These are phyloP conservation scores for Bretziella fagacearum DNA, from an alignment of 2,329 filamentous ascomycete genomes.

Conservation along the genomic window DNA sequence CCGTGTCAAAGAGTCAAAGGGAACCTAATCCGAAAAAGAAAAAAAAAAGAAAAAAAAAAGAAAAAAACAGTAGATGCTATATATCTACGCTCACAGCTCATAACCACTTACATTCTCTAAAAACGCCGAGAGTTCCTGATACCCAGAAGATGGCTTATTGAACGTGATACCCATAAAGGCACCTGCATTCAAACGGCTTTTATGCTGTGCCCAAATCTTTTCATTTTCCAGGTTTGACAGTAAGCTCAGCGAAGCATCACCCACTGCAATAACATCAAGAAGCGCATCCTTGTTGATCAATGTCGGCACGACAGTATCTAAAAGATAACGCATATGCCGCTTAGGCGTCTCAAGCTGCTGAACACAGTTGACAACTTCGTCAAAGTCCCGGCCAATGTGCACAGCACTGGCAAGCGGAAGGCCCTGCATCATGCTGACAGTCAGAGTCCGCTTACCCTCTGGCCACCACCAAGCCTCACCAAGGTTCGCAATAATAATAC, in stretches of 20 bases:
- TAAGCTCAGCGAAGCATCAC: constrained; percentile 41
- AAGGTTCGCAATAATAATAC: constrained; percentile 59
- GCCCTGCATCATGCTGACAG: constrained; percentile 35
- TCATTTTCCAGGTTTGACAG: constrained; percentile 41
- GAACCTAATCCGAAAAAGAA: background rate
- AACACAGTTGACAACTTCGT: constrained; percentile 23
- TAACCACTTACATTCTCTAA: constrained; percentile 29
- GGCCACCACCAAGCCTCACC: constrained; percentile 67
- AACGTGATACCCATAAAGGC: constrained; percentile 33
- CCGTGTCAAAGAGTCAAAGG: background rate
- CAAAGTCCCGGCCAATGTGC: constrained; percentile 35
- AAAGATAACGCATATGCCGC: constrained; percentile 47
- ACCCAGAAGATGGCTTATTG: constrained; percentile 24
- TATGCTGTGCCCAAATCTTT: constrained; percentile 32
- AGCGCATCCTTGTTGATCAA: constrained; percentile 32
- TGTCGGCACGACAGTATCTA: constrained; percentile 42
- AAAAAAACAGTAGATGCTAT: background rate
- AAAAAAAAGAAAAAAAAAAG: background rate
- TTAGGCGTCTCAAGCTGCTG: constrained; percentile 3
- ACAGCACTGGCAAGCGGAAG: constrained; percentile 47
- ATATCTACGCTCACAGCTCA: background rate
- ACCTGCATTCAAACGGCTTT: constrained; percentile 29
- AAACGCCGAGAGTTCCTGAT: constrained; percentile 31
- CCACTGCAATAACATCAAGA: constrained; percentile 55
- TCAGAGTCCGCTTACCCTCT: constrained; percentile 42